Evolutionary conservation across 495 filamentous ascomycete species (phyloP).

Genomic region (Hamigera avellanea): DNA sequence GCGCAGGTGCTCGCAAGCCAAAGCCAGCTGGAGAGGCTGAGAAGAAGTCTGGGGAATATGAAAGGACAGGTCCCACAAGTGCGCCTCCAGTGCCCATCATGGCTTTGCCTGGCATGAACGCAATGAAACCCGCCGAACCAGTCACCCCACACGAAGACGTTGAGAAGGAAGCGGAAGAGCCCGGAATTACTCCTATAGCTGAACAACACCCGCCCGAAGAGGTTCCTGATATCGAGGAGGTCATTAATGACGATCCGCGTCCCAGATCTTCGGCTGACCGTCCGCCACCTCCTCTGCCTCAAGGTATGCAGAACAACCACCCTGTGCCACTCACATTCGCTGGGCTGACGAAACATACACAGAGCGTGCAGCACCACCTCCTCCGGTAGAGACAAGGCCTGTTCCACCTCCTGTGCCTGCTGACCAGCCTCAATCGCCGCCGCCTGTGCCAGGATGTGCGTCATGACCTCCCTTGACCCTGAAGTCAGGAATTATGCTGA

Average conservation of each 20-base stretch:
- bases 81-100: slow-evolving; percentile 70
- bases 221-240: slow-evolving; percentile 53
- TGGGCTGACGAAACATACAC: background rate
- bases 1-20: slow-evolving; percentile 29
- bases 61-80: slow-evolving; percentile 34
- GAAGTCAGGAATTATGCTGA: slow-evolving; percentile 21
- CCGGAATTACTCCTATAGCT: slow-evolving; percentile 20
- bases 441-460: slow-evolving; percentile 58
- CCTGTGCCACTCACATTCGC: too few species aligned
- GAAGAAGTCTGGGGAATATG: slow-evolving; percentile 46
- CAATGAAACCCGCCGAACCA: slow-evolving; percentile 31
- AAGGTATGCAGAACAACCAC: slow-evolving; percentile 28
- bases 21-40: slow-evolving; percentile 51
- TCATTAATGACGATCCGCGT: slow-evolving; percentile 29
- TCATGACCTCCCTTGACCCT: slow-evolving; percentile 8
- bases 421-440: slow-evolving; percentile 56
- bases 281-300: slow-evolving; percentile 35
- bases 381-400: slow-evolving; percentile 21
- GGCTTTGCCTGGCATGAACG: slow-evolving; percentile 61
- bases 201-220: slow-evolving; percentile 38
- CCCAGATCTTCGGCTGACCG: slow-evolving; percentile 34
- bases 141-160: slow-evolving; percentile 22
- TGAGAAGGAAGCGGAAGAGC: slow-evolving; percentile 33
- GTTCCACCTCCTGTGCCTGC: slow-evolving; percentile 48
- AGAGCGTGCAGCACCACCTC: slow-evolving; percentile 16